Evolutionary conservation across 208 protist species (phyloP).

Genomic region (Acanthamoeba royreba): DNA sequence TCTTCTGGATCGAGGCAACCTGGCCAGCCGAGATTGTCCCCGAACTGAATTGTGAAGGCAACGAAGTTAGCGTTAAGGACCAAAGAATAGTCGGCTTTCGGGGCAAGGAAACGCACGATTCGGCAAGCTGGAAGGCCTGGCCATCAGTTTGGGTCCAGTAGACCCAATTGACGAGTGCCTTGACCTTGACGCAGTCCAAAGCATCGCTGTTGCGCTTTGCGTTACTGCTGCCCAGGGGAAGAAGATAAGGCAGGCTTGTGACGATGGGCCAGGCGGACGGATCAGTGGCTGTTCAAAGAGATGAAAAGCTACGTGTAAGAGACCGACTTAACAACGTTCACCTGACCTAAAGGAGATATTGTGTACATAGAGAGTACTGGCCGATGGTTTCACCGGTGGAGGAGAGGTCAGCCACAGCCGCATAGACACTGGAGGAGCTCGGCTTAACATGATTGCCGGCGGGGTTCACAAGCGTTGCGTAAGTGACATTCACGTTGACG

Average conservation of each 20-base stretch:
- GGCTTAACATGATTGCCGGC: background rate
- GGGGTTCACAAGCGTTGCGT: background rate
- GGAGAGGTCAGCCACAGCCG: background rate
- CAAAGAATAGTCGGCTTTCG: background rate
- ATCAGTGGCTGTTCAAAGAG: background rate
- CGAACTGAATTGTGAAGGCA: background rate
- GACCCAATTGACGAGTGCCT: constrained; percentile 2
- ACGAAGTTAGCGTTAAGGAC: background rate
- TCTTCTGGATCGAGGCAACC: background rate
- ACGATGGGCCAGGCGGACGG: background rate
- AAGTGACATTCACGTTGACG: background rate
- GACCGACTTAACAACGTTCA: too few relatives aligned
- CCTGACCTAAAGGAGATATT: background rate
- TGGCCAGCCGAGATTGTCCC: background rate
- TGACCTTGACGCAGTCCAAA: background rate
- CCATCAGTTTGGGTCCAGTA: background rate
- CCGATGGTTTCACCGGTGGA: background rate
- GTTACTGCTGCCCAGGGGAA: background rate
- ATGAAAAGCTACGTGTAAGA: background rate
- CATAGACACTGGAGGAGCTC: background rate
- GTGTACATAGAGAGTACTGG: background rate
- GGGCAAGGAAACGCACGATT: background rate
- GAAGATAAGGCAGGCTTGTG: background rate
- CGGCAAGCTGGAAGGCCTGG: background rate
- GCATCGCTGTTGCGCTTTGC: background rate